Evolutionary conservation across 83 land plant genomes (phyloP).

Genomic region (Larix sibirica): DNA sequence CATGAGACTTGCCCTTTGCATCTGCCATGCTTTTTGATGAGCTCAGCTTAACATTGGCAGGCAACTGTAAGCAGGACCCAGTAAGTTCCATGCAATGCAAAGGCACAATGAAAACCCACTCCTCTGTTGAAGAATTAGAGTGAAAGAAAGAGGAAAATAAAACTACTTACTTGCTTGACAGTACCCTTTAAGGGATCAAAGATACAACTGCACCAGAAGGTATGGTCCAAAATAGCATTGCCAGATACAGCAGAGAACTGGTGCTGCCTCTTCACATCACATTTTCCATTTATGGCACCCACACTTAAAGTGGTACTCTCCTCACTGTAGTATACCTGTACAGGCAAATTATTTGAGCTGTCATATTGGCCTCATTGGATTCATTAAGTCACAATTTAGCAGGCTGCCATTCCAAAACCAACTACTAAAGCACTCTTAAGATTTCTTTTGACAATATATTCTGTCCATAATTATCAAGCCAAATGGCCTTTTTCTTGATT

Average conservation of each 20-base stretch:
- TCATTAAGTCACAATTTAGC: no score
- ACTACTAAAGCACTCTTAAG: neutral
- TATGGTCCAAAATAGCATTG: slow-evolving; percentile 51
- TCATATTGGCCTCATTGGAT: no score
- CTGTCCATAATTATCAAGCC: no score
- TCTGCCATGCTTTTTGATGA: slow-evolving; percentile 21
- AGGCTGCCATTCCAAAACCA: slow-evolving; percentile 5
- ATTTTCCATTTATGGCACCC: slow-evolving; percentile 66
- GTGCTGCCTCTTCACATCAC: slow-evolving; percentile 72
- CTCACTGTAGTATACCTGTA: slow-evolving; percentile 91
- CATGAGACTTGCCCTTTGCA: slow-evolving; percentile 33
- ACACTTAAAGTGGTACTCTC: slow-evolving; percentile 42
- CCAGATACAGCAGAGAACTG: slow-evolving; percentile 43
- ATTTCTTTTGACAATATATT: no score
- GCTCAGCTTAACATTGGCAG: slow-evolving; percentile 58
- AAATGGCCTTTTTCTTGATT: no score
- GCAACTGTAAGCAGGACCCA: slow-evolving; percentile 58
- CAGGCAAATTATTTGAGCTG: no score
- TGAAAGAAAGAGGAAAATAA: neutral
- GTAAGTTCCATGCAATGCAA: neutral
- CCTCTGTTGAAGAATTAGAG: neutral
- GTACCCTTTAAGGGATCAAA: slow-evolving; percentile 88
- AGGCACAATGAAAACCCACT: neutral
- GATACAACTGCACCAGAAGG: slow-evolving; percentile 79
- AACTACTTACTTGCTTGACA: slow-evolving; percentile 71